A percentile compares a stretch with the other conserved stretches of the same genome.
These are phyloP conservation scores for Colletotrichum cuscutae DNA, from an alignment of 2,329 filamentous ascomycete genomes.

Conservation along the genomic window DNA sequence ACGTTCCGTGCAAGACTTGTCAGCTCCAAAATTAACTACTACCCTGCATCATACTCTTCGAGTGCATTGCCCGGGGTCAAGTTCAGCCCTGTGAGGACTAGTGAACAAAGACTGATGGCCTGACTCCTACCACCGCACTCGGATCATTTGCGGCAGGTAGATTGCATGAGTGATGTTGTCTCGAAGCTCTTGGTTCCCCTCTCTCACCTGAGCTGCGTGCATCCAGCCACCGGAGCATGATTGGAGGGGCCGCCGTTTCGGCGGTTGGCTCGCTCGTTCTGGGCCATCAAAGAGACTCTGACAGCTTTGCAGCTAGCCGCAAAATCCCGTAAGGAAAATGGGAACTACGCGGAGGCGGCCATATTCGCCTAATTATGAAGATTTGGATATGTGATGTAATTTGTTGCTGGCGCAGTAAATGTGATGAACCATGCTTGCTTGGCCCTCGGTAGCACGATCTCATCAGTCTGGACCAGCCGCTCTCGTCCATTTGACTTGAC, in stretches of 20 bases:
- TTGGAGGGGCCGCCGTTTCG: neutral
- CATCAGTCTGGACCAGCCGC: neutral
- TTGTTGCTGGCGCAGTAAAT: neutral
- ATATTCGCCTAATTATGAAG: neutral
- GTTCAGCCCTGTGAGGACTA: neutral
- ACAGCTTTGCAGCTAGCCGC: neutral
- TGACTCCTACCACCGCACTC: neutral
- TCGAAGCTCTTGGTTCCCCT: neutral
- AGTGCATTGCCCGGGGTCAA: neutral
- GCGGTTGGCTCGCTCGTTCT: neutral
- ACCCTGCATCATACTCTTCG: neutral
- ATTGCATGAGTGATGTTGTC: neutral
- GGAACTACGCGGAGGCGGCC: neutral
- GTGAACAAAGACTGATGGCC: neutral
- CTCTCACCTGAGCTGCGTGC: neutral
- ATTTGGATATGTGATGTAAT: neutral
- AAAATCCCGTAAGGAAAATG: neutral
- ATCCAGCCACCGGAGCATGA: neutral
- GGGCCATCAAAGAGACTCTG: neutral
- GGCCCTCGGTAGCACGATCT: neutral
- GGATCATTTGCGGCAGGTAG: neutral
- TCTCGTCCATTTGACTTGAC: neutral
- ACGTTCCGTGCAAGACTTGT: neutral
- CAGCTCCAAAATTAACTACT: neutral
- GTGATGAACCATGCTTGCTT: neutral